Evolutionary conservation across 768 basidiomycete genomes (phyloP).

Genomic region (Panus rudis): DNA sequence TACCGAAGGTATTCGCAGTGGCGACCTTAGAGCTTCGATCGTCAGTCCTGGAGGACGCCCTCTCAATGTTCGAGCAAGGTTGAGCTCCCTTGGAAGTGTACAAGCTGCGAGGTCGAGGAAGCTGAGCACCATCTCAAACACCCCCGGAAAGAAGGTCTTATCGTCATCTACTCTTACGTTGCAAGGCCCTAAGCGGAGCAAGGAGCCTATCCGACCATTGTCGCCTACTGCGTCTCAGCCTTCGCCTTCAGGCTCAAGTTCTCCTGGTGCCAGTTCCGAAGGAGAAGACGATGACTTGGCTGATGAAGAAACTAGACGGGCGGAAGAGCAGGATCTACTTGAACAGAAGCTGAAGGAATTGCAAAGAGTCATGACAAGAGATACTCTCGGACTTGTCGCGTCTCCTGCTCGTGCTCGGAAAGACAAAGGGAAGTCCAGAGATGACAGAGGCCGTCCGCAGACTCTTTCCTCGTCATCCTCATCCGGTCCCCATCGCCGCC

Average conservation of each 20-base stretch:
- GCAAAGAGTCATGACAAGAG: conserved; percentile 66
- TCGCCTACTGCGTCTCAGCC: conserved; percentile 40
- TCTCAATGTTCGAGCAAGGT: conserved; percentile 59
- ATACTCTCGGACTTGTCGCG: conserved; percentile 61
- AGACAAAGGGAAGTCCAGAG: conserved; percentile 7
- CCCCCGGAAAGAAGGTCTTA: conserved; percentile 44
- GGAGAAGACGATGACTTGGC: conserved; percentile 55
- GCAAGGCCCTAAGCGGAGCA: conserved; percentile 40
- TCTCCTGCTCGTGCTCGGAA: conserved; percentile 35
- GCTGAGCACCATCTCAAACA: neutral
- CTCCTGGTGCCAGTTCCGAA: conserved; percentile 37
- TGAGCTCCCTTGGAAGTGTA: conserved; percentile 64
- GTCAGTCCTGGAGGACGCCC: conserved; percentile 53
- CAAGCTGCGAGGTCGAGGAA: conserved; percentile 23
- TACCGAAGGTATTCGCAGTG: conserved; percentile 9
- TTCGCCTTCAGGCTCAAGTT: conserved; percentile 22
- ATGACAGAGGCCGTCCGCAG: conserved; percentile 11
- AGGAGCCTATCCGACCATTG: conserved; percentile 32
- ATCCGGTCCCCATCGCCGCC: conserved; percentile 5
- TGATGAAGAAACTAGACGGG: conserved; percentile 61
- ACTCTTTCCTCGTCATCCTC: conserved; percentile 13
- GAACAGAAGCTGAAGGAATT: conserved; percentile 63
- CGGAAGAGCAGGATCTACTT: conserved; percentile 62
- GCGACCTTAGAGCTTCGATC: conserved; percentile 30
- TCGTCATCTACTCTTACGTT: conserved; percentile 73